These are phyloP conservation scores for Penicillium sp. DNA, from an alignment of 2,329 filamentous ascomycete genomes.

Conservation along the genomic window DNA sequence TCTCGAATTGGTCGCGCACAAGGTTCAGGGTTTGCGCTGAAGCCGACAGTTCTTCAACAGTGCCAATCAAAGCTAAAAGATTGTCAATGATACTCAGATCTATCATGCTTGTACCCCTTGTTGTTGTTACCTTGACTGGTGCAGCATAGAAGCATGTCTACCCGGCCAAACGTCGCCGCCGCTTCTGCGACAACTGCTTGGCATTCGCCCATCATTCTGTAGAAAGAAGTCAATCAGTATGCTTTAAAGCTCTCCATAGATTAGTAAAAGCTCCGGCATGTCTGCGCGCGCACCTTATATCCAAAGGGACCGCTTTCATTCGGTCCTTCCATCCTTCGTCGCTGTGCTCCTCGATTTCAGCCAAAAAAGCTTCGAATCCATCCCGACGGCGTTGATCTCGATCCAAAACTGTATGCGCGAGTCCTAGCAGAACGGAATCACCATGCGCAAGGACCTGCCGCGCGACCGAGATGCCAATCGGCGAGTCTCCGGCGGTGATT, in stretches of 20 bases:
- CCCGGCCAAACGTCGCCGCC: slow-evolving; percentile 76
- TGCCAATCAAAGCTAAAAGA: slow-evolving; percentile 73
- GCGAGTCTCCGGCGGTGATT: slow-evolving; percentile 81
- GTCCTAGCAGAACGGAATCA: slow-evolving; percentile 83
- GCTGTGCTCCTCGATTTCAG: slow-evolving; percentile 58
- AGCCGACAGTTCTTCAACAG: slow-evolving; percentile 84
- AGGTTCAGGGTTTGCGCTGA: slow-evolving; percentile 71
- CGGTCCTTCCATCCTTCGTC: slow-evolving; percentile 79
- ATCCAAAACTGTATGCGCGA: slow-evolving; percentile 76
- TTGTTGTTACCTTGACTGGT: slow-evolving; percentile 69
- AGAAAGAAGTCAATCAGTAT: not conserved
- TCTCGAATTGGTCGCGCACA: slow-evolving; percentile 88
- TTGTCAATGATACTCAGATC: slow-evolving; percentile 6
- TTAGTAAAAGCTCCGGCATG: not conserved
- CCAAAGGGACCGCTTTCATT: slow-evolving; percentile 62
- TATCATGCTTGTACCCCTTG: slow-evolving; percentile 7
- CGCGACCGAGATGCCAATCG: slow-evolving; percentile 79
- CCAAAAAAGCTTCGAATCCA: slow-evolving; percentile 78
- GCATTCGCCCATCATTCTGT: slow-evolving; percentile 66
- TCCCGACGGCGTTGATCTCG: slow-evolving; percentile 69
- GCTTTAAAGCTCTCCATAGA: not conserved
- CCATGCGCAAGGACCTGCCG: slow-evolving; percentile 83
- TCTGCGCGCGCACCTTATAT: slow-evolving; percentile 49
- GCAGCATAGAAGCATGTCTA: slow-evolving; percentile 90
- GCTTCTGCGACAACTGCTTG: slow-evolving; percentile 85